Evolutionary conservation across 139 green algal species (phyloP), one percentile per base, ranked within the genome.

Genomic region (Volvox africanus): DNA sequence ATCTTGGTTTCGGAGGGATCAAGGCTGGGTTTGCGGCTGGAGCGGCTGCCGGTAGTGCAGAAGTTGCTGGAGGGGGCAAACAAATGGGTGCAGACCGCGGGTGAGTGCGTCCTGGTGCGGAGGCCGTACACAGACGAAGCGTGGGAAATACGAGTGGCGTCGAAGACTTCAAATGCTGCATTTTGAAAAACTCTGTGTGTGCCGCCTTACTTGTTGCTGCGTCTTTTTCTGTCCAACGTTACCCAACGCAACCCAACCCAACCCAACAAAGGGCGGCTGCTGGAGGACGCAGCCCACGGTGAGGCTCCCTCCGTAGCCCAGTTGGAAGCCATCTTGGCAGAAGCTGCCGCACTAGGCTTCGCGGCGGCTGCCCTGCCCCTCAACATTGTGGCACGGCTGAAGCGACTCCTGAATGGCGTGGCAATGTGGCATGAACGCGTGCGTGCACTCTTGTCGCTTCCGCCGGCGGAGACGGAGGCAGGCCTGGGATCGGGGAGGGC

Each of bases 1-100:
- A 62, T 86, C 24, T 85, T 95, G 22, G 88, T 96, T 20, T 75
- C 92, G 61, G 92, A 95, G 80, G 87, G 93, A 18, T 13, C 24
- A 2, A 35, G 22, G 61, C 73, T 91, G 73, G 82, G 67, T 6
- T 19, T 94, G 88, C 55, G 71, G 61, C 50, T 90, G 82, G 92
- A 94, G 83, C 55, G 92, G 30, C 71, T 91, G n/a, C n/a, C 86
- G 33, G 89, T 90, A 18, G 91, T 89, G 2, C 17, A 91, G 81
- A 88, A 89, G 92, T 86, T 92, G 81, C 62, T 93, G 84, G 87
- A 92, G 65, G 80, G 78, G 5, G 82, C 86, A 1, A n/a, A 22
- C 36, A 67, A 19, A 13, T 90, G 73, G 73, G 73, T 82, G 16
- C 19, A 36, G n/a, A 24, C 44, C 19, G 71, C 86, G 61, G 86